Conservation (phyloP, 495 filamentous ascomycete species). For the Penicillium alfredii region DNA sequence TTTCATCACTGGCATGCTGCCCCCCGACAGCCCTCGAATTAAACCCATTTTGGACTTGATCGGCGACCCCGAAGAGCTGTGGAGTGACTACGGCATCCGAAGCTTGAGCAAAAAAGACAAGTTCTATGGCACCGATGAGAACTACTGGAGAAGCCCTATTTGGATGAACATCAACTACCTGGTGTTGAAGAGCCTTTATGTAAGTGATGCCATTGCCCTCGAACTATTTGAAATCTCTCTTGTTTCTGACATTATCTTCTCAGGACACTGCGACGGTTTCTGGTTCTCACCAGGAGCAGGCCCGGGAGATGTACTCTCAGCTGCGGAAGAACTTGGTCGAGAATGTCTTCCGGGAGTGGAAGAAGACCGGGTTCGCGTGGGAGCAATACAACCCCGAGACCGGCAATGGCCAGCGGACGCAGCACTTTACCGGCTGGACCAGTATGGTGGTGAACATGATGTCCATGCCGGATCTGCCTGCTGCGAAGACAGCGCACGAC, state of each 20-base stretch:
- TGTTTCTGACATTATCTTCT: slow-evolving; percentile 7
- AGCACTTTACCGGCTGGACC: slow-evolving; percentile 98
- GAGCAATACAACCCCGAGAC: slow-evolving; percentile 97
- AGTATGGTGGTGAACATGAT: slow-evolving; percentile 97
- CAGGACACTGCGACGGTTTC: slow-evolving; percentile 41
- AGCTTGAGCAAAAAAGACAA: slow-evolving; percentile 80
- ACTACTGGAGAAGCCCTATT: slow-evolving; percentile 93
- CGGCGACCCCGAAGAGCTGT: slow-evolving; percentile 74
- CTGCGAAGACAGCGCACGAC: slow-evolving; percentile 29
- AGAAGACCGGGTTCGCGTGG: slow-evolving; percentile 93
- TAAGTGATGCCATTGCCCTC: slow-evolving; percentile 49
- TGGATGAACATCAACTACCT: slow-evolving; percentile 99
- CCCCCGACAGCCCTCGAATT: slow-evolving; percentile 64
- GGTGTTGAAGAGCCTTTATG: slow-evolving; percentile 72
- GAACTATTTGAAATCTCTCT: slow-evolving; percentile 6
- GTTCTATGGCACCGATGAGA: slow-evolving; percentile 84
- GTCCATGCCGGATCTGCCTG: slow-evolving; percentile 66
- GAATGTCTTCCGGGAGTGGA: slow-evolving; percentile 83
- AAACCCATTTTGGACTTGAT: slow-evolving; percentile 71
- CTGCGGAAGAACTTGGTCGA: slow-evolving; percentile 81
- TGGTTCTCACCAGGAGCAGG: slow-evolving; percentile 64
- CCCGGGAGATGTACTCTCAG: slow-evolving; percentile 65
- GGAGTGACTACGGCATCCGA: slow-evolving; percentile 77
- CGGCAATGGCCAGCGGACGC: slow-evolving; percentile 85
- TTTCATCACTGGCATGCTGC: slow-evolving; percentile 76